phyloP scores from a whole-genome alignment of 2,329 filamentous ascomycete species.

The Lomentospora prolificans region DNA sequence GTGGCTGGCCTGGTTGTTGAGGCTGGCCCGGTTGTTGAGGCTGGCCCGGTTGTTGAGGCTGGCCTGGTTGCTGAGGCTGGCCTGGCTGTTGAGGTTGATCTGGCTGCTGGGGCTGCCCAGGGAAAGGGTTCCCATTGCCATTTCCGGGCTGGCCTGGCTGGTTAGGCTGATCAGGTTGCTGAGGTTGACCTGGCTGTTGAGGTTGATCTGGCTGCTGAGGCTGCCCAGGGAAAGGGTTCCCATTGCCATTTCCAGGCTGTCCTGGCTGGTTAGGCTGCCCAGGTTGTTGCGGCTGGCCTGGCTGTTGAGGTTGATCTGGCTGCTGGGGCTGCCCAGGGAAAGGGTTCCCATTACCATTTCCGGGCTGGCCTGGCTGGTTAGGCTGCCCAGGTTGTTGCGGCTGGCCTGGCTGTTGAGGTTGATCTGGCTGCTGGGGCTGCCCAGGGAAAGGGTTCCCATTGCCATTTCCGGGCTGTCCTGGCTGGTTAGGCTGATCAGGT shows the following conservation, averaged over 20 bases:
- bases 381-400: neutral
- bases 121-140: neutral
- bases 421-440: neutral
- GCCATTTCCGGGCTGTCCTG: neutral
- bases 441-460: neutral
- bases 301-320: neutral
- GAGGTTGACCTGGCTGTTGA: neutral
- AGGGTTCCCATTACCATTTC: neutral
- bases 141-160: neutral
- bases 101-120: neutral
- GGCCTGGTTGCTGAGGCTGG: neutral
- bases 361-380: neutral
- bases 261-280: neutral
- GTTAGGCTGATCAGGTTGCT: neutral
- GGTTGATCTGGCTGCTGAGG: neutral
- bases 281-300: neutral
- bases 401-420: neutral
- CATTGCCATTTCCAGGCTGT: neutral
- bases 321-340: neutral
- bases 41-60: neutral
- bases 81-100: neutral
- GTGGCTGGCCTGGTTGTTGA: neutral
- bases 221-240: neutral
- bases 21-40: neutral
- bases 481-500: neutral